A percentile compares a stretch with the other conserved stretches of the same genome.
These are phyloP conservation scores for Pugionium dolabratum DNA, from an alignment of 345 rosid species.

Conservation along the genomic window DNA sequence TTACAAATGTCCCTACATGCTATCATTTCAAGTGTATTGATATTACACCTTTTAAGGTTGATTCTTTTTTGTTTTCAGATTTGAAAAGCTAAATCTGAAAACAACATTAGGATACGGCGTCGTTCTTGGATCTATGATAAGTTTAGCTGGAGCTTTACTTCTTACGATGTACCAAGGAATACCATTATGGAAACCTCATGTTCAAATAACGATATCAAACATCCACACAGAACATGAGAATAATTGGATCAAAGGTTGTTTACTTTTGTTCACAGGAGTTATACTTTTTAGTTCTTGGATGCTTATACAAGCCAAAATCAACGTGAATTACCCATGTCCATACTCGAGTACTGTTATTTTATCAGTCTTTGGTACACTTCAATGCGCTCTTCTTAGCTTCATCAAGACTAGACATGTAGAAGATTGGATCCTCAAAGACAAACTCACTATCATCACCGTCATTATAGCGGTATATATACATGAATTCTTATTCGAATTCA, in stretches of 20 bases:
- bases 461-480: slow-evolving; percentile 46
- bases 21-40: slow-evolving; percentile 9
- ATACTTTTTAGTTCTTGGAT: slow-evolving; percentile 53
- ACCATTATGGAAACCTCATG: slow-evolving; percentile 30
- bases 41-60: background rate
- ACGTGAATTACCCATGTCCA: slow-evolving; percentile 52
- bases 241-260: slow-evolving; percentile 50
- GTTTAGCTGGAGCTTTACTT: slow-evolving; percentile 54
- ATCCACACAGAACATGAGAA: slow-evolving; percentile 37
- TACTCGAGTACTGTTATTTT: slow-evolving; percentile 64
- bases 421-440: slow-evolving; percentile 52
- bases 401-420: slow-evolving; percentile 40
- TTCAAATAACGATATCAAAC: slow-evolving; percentile 3
- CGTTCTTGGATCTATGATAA: slow-evolving; percentile 51
- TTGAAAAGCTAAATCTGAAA: slow-evolving; percentile 51
- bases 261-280: slow-evolving; percentile 41
- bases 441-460: slow-evolving; percentile 46
- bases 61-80: slow-evolving; percentile 26
- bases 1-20: background rate
- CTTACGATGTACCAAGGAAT: slow-evolving; percentile 56
- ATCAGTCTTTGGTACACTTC: slow-evolving; percentile 58
- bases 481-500: slow-evolving; percentile 14
- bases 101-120: slow-evolving; percentile 46
- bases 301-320: slow-evolving; percentile 55
- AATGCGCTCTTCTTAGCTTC: slow-evolving; percentile 49